Evolutionary conservation across 495 filamentous ascomycete genomes (phyloP).

Genomic region (Podospora conica): DNA sequence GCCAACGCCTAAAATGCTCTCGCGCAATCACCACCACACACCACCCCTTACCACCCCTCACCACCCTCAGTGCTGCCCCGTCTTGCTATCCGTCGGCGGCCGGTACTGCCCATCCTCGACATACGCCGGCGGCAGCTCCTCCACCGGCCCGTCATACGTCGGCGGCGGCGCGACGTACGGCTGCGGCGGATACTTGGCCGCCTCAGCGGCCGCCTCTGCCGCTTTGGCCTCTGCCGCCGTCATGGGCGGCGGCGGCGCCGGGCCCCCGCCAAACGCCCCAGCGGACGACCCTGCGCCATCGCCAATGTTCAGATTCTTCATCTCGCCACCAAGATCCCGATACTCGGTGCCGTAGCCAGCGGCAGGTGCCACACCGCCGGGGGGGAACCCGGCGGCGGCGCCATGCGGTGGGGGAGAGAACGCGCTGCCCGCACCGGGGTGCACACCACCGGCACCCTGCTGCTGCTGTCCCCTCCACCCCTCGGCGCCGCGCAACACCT

Average conservation of each 20-base stretch:
- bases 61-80: conserved; percentile 8
- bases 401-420: not conserved
- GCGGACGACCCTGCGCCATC: conserved; percentile 12
- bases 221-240: conserved; percentile 18
- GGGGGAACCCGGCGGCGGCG: not conserved
- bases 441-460: not conserved
- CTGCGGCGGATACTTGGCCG: conserved; percentile 3
- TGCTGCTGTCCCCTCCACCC: conserved; percentile 20
- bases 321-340: not conserved
- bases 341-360: not conserved
- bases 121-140: conserved; percentile 25
- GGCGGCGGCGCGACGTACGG: conserved; percentile 15
- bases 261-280: not conserved
- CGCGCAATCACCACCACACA: not conserved
- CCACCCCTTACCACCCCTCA: not conserved
- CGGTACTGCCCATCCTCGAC: conserved; percentile 12
- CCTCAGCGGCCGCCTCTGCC: conserved; percentile 24
- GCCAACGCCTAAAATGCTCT: not conserved
- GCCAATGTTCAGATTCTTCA: conserved; percentile 10
- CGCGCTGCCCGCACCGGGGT: not conserved
- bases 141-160: not conserved
- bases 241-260: conserved; percentile 5
- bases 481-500: conserved; percentile 25
- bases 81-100: conserved; percentile 16
- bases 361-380: conserved; percentile 4